phyloP scores from a whole-genome alignment of 106 monocot species.

The Alisma plantagoaquatica region DNA sequence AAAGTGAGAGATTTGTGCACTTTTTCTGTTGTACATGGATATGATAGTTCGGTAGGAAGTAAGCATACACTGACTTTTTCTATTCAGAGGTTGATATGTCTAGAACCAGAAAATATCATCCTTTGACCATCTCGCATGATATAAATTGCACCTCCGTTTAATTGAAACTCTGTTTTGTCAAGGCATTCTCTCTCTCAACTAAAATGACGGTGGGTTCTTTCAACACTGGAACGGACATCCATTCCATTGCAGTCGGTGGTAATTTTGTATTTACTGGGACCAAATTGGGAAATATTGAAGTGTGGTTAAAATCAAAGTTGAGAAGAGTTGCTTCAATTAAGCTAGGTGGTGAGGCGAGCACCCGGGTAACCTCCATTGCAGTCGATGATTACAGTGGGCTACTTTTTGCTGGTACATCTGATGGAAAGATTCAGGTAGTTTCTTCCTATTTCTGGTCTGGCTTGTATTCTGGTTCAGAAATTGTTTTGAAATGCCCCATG shows the following conservation, averaged over 20 bases:
- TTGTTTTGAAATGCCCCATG: no score
- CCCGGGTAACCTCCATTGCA: slow-evolving; percentile 21
- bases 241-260: slow-evolving; percentile 14
- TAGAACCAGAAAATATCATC: no score
- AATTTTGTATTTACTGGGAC: slow-evolving; percentile 47
- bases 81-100: no score
- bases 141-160: no score
- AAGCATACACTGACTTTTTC: no score
- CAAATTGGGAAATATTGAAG: slow-evolving; percentile 36
- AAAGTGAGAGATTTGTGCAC: no score
- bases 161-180: no score
- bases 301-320: slow-evolving; percentile 33
- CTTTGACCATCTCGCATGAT: no score
- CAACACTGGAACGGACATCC: slow-evolving; percentile 27
- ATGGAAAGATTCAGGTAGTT: slow-evolving; percentile 56
- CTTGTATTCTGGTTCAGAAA: no score
- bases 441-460: no score
- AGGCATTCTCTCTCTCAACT: slow-evolving; percentile 37
- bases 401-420: slow-evolving; percentile 33
- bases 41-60: no score
- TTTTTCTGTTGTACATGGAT: no score
- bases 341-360: slow-evolving; percentile 10
- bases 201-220: slow-evolving; percentile 28
- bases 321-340: slow-evolving; percentile 27
- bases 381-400: slow-evolving; percentile 28